Conservation (phyloP, 1,284 basidiomycete genomes). For the Pterula multifida region DNA sequence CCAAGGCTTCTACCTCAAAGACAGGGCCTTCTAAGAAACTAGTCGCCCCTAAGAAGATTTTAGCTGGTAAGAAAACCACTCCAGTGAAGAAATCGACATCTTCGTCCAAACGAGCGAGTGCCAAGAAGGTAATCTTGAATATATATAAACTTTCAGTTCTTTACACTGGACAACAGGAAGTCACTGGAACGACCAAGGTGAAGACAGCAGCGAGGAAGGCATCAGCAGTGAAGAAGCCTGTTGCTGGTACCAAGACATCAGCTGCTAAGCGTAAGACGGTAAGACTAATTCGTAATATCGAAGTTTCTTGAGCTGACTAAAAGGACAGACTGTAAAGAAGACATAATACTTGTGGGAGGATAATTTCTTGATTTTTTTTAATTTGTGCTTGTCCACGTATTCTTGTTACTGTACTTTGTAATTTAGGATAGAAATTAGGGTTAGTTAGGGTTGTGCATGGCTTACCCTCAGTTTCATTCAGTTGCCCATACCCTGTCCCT, state of each 20-base stretch:
- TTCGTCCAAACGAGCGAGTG: slow-evolving; percentile 33
- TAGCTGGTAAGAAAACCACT: slow-evolving; percentile 31
- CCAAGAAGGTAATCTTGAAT: slow-evolving; percentile 37
- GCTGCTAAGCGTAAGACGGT: slow-evolving; percentile 13
- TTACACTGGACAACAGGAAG: slow-evolving; percentile 21
- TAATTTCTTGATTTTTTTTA: slow-evolving; percentile 12
- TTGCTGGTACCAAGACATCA: slow-evolving; percentile 9
- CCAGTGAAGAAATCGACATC: slow-evolving; percentile 36
- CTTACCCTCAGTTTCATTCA: slow-evolving; percentile 58
- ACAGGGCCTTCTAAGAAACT: slow-evolving; percentile 15
- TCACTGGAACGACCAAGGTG: slow-evolving; percentile 30
- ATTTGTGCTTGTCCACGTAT: neutral
- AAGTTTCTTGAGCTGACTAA: neutral
- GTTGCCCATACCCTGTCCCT: slow-evolving; percentile 44
- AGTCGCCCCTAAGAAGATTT: slow-evolving; percentile 21
- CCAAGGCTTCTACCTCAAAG: slow-evolving; percentile 8
- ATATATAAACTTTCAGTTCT: neutral
- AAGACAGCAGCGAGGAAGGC: slow-evolving; percentile 27
- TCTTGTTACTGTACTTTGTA: neutral
- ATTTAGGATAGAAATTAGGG: neutral
- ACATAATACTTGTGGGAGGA: slow-evolving; percentile 17
- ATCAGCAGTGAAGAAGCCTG: slow-evolving; percentile 19
- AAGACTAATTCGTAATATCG: too few relatives aligned
- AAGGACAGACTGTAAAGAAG: slow-evolving; percentile 16
- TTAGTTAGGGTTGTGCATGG: neutral